Evolutionary conservation across 164 flowering plant genomes (phyloP), one percentile per base, ranked within the genome.

Genomic region (Akebia trifoliata): DNA sequence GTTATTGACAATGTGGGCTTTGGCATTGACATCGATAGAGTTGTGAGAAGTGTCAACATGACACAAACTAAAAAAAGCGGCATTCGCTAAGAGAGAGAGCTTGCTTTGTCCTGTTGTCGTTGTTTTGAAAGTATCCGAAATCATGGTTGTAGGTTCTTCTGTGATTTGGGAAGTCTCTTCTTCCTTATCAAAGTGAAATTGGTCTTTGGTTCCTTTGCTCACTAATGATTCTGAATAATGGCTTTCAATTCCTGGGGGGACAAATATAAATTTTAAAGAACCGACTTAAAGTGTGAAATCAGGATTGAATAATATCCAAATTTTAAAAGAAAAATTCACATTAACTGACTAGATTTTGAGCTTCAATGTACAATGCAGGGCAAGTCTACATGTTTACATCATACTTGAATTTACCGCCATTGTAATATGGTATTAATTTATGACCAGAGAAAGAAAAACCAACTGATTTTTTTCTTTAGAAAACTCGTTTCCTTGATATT

Each of bases 11-110:
- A 39, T 9, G n/a, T 55, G 62, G 36, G 53, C 39, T 57, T 74
- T 63, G 25, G 65, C 53, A 67, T 67, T 77, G 32, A 75, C 72
- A 69, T 79, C 81, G 36, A 72, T 22, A 18, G 60, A 43, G 59
- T 32, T 57, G 15, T 26, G 31, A 21, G 43, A 46, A 49, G 12
- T 17, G 32, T 52, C 56, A 44, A 45, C 61, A 30, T 31, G 49
- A 34, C 54, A 31, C 28, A 57, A 54, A 32, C 62, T 50, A 17
- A 50, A 30, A 50, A 54, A 49, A 34, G 48, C 35, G 28, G 58
- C 63, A 54, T 45, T 58, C 31, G 24, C 57, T 11, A 56, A 65
- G 25, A 38, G 59, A 8, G 62, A 50, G 0, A 57, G 59, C 10
- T 47, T 8, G 26, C 60, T 62, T 50, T n/a, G 31, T 34, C 44